These are phyloP conservation scores for Alopecurus myosuroides DNA, from an alignment of 176 grass and related monocot species.

Conservation along the genomic window DNA sequence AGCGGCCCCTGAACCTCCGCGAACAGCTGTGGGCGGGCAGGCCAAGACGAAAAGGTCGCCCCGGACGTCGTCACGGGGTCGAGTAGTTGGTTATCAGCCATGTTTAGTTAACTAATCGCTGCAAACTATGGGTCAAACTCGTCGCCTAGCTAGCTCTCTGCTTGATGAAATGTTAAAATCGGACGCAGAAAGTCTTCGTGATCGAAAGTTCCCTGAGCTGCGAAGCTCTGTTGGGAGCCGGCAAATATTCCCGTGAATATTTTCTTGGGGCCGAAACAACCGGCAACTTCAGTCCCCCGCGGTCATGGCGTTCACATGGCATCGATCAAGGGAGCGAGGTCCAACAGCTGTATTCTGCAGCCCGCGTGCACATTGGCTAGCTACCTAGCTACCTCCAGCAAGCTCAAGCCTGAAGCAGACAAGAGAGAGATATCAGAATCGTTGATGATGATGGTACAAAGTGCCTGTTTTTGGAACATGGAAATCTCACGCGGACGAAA, in stretches of 20 bases:
- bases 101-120: constrained; percentile 27
- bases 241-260: constrained; percentile 30
- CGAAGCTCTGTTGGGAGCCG: background rate
- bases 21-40: background rate
- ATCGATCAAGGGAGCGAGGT: background rate
- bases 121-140: constrained; percentile 25
- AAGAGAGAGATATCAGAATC: background rate
- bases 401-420: background rate
- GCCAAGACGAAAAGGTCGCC: constrained; percentile 19
- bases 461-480: background rate
- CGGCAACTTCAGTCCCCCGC: background rate
- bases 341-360: background rate
- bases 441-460: background rate
- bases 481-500: background rate
- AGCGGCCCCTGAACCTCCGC: background rate
- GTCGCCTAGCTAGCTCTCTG: background rate
- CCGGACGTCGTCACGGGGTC: background rate
- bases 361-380: background rate
- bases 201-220: background rate
- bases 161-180: background rate
- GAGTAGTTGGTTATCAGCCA: background rate
- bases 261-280: constrained; percentile 20
- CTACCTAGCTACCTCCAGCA: background rate
- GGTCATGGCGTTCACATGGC: background rate
- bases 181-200: background rate